phyloP scores from a whole-genome alignment of 164 flowering plant genomes.

The Malania oleifera region DNA sequence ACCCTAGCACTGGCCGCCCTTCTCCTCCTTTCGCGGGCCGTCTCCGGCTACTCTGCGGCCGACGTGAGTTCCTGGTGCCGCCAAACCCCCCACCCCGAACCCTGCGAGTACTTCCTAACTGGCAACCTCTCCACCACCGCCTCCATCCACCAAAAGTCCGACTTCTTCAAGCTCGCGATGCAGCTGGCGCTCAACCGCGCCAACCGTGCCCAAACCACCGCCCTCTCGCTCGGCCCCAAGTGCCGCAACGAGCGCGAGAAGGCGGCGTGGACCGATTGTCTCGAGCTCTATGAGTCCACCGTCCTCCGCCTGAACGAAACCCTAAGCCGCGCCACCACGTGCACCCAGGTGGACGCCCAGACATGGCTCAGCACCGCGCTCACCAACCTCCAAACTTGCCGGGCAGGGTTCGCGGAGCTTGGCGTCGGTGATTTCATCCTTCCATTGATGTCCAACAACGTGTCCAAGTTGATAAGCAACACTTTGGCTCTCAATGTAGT shows the following conservation, averaged over 20 bases:
- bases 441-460: not conserved
- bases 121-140: not conserved
- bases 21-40: too few species aligned
- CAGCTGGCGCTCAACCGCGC: slow-evolving; percentile 3
- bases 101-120: slow-evolving; percentile 1
- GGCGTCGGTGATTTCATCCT: not conserved
- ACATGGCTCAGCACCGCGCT: slow-evolving; percentile 7
- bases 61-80: not conserved
- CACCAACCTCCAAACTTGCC: slow-evolving; percentile 3
- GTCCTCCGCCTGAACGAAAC: slow-evolving; percentile 2
- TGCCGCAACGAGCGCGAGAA: too few species aligned
- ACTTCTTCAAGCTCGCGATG: not conserved
- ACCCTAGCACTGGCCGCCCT: too few species aligned
- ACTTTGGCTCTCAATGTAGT: slow-evolving; percentile 1
- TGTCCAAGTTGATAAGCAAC: not conserved
- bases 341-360: slow-evolving; percentile 1
- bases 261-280: slow-evolving; percentile 1
- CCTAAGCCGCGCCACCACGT: not conserved
- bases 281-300: slow-evolving; percentile 6
- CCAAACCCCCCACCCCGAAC: not conserved
- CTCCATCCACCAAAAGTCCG: not conserved
- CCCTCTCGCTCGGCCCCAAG: not conserved
- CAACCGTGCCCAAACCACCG: not conserved
- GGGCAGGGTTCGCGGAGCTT: not conserved
- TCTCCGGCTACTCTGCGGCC: slow-evolving; percentile 1